Evolutionary conservation across 352 stramenopile species (phyloP).

Genomic region (Lagenidium sp.): DNA sequence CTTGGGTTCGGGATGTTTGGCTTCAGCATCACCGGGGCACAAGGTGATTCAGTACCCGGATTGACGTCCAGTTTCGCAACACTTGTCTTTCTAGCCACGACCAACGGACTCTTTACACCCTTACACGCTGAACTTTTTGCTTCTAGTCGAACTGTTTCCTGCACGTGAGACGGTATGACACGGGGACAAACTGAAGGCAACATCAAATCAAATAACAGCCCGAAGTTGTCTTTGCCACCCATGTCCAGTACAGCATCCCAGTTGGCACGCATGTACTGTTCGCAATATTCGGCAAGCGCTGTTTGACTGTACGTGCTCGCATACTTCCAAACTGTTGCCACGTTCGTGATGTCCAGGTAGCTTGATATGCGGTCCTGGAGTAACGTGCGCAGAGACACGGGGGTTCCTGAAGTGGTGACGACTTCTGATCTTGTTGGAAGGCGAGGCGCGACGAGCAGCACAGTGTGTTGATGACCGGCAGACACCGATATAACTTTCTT

Average conservation of each 20-base stretch:
- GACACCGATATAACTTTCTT: constrained; percentile 65
- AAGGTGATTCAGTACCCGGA: too few species aligned
- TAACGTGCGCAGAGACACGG: constrained; percentile 21
- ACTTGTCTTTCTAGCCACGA: constrained; percentile 4
- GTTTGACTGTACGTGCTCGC: constrained; percentile 38
- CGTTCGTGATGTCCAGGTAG: constrained; percentile 54
- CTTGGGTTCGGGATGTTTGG: not conserved
- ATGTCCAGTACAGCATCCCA: constrained; percentile 66
- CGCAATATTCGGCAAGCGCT: constrained; percentile 33
- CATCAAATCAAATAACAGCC: constrained; percentile 57
- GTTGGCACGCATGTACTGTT: constrained; percentile 57
- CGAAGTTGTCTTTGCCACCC: constrained; percentile 45
- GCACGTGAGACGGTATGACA: too few species aligned
- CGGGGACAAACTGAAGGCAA: too few species aligned
- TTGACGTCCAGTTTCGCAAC: too few species aligned
- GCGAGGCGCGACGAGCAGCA: constrained; percentile 45
- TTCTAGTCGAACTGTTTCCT: too few species aligned
- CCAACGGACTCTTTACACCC: too few species aligned
- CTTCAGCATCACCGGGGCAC: too few species aligned
- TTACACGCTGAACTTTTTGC: too few species aligned
- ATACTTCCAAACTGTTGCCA: constrained; percentile 46
- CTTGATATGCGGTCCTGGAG: constrained; percentile 37
- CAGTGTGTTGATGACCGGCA: constrained; percentile 68
- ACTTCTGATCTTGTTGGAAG: constrained; percentile 3
- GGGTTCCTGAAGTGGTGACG: too few species aligned